phyloP scores from a whole-genome alignment of 2,329 filamentous ascomycete species.

The Fusarium bactridioides region DNA sequence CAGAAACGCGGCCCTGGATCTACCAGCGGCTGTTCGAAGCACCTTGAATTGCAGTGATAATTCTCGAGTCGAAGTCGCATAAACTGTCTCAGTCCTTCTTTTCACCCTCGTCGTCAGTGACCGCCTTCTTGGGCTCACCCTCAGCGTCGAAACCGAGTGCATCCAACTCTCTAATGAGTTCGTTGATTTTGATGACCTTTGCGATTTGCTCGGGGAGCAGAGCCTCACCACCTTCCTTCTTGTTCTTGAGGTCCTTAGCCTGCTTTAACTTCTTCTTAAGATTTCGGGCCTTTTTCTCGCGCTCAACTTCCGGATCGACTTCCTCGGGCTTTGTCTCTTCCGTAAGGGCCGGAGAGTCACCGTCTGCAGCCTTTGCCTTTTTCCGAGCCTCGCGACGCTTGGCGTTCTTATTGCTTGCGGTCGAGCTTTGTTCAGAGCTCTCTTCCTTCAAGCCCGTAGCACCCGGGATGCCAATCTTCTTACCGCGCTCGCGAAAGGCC shows the following conservation, averaged over 20 bases:
- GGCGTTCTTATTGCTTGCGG: conserved; percentile 82
- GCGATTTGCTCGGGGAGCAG: conserved; percentile 94
- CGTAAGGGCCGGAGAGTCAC: conserved; percentile 50
- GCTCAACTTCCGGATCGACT: conserved; percentile 76
- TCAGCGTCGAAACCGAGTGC: conserved; percentile 83
- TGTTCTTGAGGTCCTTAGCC: conserved; percentile 86
- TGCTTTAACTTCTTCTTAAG: conserved; percentile 95
- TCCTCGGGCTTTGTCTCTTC: conserved; percentile 49
- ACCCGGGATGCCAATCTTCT: conserved; percentile 72
- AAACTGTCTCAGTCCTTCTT: conserved; percentile 36
- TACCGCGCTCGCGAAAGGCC: conserved; percentile 78
- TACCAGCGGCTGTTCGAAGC: not conserved
- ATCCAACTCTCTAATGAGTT: conserved; percentile 88
- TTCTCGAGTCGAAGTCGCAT: not conserved
- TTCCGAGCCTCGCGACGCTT: conserved; percentile 70
- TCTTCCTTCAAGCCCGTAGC: conserved; percentile 67
- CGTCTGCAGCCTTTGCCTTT: conserved; percentile 66
- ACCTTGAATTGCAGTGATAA: not conserved
- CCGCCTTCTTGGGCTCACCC: conserved; percentile 62
- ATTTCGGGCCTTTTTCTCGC: conserved; percentile 91
- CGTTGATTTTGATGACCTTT: conserved; percentile 97
- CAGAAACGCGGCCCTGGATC: not conserved
- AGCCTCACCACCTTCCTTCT: conserved; percentile 85
- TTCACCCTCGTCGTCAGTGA: conserved; percentile 13
- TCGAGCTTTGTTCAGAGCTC: conserved; percentile 55